These are phyloP conservation scores for Gossypium herbaceum DNA, from an alignment of 345 rosid genomes.

Conservation along the genomic window DNA sequence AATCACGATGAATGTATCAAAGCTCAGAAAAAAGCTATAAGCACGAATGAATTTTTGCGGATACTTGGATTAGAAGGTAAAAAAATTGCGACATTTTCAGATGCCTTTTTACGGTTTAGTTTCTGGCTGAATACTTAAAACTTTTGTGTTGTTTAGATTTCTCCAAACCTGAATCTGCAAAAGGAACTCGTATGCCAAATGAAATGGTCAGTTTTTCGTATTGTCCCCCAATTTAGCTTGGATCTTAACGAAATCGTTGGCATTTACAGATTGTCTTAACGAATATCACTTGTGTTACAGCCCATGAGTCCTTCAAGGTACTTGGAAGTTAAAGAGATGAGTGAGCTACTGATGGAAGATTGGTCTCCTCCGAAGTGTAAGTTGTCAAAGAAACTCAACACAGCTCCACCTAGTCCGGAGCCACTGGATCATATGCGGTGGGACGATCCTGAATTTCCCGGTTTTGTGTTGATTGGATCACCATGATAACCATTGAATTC, in stretches of 20 bases:
- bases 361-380: neutral
- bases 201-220: neutral
- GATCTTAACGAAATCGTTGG: neutral
- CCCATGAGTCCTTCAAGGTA: conserved; percentile 9
- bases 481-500: neutral
- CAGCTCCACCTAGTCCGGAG: conserved; percentile 4
- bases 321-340: neutral
- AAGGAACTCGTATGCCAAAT: neutral
- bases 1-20: neutral
- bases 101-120: neutral
- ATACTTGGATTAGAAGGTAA: conserved; percentile 40
- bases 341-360: conserved; percentile 1
- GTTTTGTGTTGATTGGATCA: conserved; percentile 10
- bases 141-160: conserved; percentile 1
- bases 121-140: neutral
- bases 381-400: neutral
- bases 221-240: neutral
- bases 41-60: conserved; percentile 23
- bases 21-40: neutral
- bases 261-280: neutral
- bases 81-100: neutral
- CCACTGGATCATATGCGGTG: neutral
- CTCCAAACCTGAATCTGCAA: conserved; percentile 6
- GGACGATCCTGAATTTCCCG: neutral
- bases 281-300: neutral